These are phyloP conservation scores for Leersia perrieri DNA, from an alignment of 176 grass and related monocot species.

Conservation along the genomic window DNA sequence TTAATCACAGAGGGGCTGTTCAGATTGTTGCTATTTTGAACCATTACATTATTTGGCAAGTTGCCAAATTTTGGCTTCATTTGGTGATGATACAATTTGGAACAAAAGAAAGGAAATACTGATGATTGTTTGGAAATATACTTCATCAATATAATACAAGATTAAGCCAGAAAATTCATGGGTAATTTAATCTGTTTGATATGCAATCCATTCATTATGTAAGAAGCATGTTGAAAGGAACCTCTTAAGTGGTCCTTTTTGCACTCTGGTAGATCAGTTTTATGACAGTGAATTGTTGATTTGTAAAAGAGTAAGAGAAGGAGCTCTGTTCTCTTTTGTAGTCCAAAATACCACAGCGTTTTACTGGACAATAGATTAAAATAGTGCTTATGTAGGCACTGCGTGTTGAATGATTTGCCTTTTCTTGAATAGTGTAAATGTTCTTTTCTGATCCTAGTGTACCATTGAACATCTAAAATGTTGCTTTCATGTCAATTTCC, in stretches of 20 bases:
- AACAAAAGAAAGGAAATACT: neutral
- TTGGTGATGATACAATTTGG: neutral
- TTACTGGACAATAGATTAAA: neutral
- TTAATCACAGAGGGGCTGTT: neutral
- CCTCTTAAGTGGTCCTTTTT: neutral
- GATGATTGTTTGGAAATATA: neutral
- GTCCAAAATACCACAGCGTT: neutral
- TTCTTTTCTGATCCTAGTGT: neutral
- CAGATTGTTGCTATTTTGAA: no score
- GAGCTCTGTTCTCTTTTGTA: neutral
- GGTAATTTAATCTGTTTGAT: neutral
- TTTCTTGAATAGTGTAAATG: neutral
- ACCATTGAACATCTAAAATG: conserved; percentile 7
- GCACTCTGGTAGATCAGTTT: neutral
- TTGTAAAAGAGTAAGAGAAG: neutral
- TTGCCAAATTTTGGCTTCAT: no score
- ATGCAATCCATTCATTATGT: neutral
- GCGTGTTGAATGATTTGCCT: no score
- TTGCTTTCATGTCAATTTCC: no score
- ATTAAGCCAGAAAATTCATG: neutral
- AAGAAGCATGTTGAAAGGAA: neutral
- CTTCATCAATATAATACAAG: neutral
- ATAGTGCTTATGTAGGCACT: neutral
- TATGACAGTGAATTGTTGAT: neutral
- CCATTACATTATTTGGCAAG: no score